Percentiles rank a stretch among this genome's conserved stretches.
phyloP scores from a whole-genome alignment of 2,329 filamentous ascomycete species.

The Hypoxylon sp. region DNA sequence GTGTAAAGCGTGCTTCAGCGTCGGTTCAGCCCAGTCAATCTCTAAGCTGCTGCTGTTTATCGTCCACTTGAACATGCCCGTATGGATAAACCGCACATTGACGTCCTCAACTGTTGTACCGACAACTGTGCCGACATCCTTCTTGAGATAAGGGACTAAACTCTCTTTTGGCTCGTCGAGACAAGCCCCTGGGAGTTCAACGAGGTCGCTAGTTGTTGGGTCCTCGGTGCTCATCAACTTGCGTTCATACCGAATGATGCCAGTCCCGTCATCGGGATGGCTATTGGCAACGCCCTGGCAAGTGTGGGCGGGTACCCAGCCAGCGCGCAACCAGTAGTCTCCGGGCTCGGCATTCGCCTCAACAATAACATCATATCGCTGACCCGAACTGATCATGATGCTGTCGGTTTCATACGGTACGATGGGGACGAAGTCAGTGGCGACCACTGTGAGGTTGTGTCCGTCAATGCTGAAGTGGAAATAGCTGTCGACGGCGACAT shows the following conservation, averaged over 20 bases:
- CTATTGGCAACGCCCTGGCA: constrained; percentile 14
- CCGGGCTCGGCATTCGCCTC: constrained; percentile 14
- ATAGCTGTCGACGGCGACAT: constrained; percentile 3
- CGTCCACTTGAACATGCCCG: constrained; percentile 14
- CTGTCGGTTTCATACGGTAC: constrained; percentile 1
- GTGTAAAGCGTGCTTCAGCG: constrained; percentile 10
- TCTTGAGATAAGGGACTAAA: constrained; percentile 4
- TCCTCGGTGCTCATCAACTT: constrained; percentile 10
- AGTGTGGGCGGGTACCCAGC: constrained; percentile 5
- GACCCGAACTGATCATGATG: constrained; percentile 4
- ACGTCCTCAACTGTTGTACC: constrained; percentile 13
- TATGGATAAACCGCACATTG: constrained; percentile 14
- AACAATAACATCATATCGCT: constrained; percentile 16
- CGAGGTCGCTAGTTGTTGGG: constrained; percentile 1
- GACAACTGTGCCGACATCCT: constrained; percentile 9
- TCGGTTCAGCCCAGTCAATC: constrained; percentile 12
- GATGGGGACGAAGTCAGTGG: constrained; percentile 14
- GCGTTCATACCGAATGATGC: constrained; percentile 18
- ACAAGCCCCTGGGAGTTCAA: constrained; percentile 1
- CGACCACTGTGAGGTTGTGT: constrained; percentile 7
- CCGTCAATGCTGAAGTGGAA: constrained; percentile 11
- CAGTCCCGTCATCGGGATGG: constrained; percentile 14
- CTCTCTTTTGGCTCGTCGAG: constrained; percentile 3
- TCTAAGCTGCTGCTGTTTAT: constrained; percentile 20
- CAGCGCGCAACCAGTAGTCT: constrained; percentile 12